Percentiles rank a stretch among this genome's conserved stretches.
Conservation (phyloP, 768 basidiomycete genomes). For the Hortiboletus campestris region DNA sequence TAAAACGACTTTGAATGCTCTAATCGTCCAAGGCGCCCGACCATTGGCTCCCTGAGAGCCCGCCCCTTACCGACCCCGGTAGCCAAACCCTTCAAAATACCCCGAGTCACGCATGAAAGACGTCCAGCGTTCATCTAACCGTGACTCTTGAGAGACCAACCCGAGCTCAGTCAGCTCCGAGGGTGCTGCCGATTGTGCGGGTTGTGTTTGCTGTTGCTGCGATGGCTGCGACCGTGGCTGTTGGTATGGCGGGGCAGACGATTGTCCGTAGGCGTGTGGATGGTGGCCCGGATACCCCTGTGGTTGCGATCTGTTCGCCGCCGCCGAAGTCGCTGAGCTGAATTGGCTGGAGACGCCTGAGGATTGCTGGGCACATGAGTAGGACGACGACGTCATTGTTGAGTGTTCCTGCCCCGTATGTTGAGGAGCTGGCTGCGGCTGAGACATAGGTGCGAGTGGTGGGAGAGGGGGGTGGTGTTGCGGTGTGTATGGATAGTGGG, state of each 20-base stretch:
- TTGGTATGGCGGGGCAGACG: constrained; percentile 7
- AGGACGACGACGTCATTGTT: constrained; percentile 12
- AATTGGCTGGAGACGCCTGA: constrained; percentile 4
- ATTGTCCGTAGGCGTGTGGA: constrained; percentile 16
- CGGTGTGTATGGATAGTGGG: constrained; percentile 28
- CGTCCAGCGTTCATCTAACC: constrained; percentile 58
- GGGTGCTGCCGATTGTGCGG: constrained; percentile 18
- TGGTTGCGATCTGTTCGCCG: constrained; percentile 4
- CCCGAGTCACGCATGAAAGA: constrained; percentile 62
- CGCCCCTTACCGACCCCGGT: constrained; percentile 19
- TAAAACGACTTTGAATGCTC: not conserved
- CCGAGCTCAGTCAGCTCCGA: constrained; percentile 59
- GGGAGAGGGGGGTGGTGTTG: constrained; percentile 13
- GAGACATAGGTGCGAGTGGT: constrained; percentile 2
- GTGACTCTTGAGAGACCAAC: constrained; percentile 53
- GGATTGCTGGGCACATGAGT: constrained; percentile 15
- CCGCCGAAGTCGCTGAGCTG: constrained; percentile 9
- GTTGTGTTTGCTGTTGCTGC: constrained; percentile 3
- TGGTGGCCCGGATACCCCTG: constrained; percentile 16
- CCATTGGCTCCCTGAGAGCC: not conserved
- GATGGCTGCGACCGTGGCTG: constrained; percentile 2
- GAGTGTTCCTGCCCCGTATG: constrained; percentile 19
- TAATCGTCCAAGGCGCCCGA: not conserved
- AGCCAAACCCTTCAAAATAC: constrained; percentile 37
- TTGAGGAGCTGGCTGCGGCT: constrained; percentile 6